These are phyloP conservation scores for Rhodotorula babjevae DNA, from an alignment of 768 basidiomycete species.

Conservation along the genomic window DNA sequence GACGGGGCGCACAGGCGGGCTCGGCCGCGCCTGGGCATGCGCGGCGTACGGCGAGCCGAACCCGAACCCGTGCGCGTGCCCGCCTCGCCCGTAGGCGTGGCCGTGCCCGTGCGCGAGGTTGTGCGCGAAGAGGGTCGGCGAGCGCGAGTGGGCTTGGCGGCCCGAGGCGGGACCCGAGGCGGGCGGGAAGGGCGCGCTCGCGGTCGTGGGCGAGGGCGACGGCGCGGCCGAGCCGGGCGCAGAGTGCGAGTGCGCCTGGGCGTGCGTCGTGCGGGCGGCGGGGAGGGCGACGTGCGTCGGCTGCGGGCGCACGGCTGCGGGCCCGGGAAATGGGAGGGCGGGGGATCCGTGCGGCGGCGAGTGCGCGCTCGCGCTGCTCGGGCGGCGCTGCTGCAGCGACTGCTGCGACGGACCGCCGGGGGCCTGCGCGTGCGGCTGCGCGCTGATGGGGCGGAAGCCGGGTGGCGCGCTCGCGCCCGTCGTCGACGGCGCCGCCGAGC, in stretches of 20 bases:
- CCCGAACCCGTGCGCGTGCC: too few relatives aligned
- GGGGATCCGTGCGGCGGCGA: background rate
- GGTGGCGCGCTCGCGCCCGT: background rate
- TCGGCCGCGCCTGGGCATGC: background rate
- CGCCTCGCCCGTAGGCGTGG: too few relatives aligned
- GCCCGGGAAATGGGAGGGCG: too few relatives aligned
- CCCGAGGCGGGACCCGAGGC: background rate
- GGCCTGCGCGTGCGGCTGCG: background rate
- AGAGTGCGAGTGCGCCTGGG: too few relatives aligned
- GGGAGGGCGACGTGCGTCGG: background rate
- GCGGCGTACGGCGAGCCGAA: too few relatives aligned
- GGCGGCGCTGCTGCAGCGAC: too few relatives aligned
- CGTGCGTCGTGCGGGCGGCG: background rate
- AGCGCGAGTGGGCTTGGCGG: background rate
- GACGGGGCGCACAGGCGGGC: constrained; percentile 23
- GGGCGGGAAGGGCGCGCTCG: background rate
- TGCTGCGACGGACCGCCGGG: too few relatives aligned
- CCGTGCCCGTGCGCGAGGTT: too few relatives aligned
- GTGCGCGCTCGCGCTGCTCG: background rate
- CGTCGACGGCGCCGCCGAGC: background rate
- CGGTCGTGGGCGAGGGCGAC: too few relatives aligned
- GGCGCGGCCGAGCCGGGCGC: too few relatives aligned
- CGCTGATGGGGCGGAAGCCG: background rate
- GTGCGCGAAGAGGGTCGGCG: background rate
- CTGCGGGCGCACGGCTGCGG: too few relatives aligned